These are phyloP conservation scores for Coniosporium tulheliwenetii DNA, from an alignment of 2,329 filamentous ascomycete genomes.

Conservation along the genomic window DNA sequence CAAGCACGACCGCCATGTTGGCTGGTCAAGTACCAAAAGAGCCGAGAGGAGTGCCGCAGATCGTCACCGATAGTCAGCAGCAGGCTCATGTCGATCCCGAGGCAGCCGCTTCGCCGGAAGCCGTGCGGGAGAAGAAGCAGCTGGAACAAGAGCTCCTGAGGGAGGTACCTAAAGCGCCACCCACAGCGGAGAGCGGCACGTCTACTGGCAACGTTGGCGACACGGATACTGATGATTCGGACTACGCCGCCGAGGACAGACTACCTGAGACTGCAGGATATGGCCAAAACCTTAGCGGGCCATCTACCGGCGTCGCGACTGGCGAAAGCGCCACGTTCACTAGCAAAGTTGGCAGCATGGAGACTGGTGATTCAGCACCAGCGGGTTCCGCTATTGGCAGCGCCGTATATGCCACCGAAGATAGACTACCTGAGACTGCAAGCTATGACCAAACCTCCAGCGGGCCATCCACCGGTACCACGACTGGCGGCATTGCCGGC, in stretches of 20 bases:
- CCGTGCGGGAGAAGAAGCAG: constrained; percentile 55
- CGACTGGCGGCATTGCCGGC: not conserved
- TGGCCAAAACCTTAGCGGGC: too few relatives aligned
- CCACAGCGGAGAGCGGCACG: too few relatives aligned
- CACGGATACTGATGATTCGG: not conserved
- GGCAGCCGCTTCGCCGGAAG: constrained; percentile 47
- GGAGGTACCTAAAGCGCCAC: constrained; percentile 34
- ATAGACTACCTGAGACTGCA: constrained; percentile 16
- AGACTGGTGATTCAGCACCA: constrained; percentile 28
- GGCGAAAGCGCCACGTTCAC: too few relatives aligned
- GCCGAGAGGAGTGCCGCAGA: constrained; percentile 36
- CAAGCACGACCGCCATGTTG: constrained; percentile 29
- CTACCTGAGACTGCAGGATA: too few relatives aligned
- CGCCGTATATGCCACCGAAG: constrained; percentile 18
- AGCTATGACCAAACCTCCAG: not conserved
- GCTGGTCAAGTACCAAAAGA: constrained; percentile 29
- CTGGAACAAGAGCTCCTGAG: constrained; percentile 56
- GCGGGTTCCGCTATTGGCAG: constrained; percentile 22
- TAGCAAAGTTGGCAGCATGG: constrained; percentile 16
- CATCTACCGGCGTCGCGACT: not conserved
- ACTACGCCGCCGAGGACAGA: too few relatives aligned
- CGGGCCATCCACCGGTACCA: not conserved
- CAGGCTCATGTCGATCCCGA: constrained; percentile 50
- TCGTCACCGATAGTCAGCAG: constrained; percentile 58
- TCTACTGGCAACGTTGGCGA: not conserved